Conservation (phyloP, 805 yeast species). For the Saturnispora bothae region DNA sequence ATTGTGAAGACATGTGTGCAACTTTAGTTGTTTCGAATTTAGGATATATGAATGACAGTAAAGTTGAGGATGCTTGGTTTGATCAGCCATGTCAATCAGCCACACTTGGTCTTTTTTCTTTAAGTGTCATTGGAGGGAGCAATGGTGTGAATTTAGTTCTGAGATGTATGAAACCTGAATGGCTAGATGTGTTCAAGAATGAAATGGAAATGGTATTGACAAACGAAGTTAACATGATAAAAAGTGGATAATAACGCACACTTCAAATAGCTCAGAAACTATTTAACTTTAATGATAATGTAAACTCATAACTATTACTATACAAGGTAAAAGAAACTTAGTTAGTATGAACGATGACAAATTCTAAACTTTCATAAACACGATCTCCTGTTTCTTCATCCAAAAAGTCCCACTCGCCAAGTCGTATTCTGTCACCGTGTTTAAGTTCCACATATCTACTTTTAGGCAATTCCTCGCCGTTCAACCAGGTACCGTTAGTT, state of each 20-base stretch:
- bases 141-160: constrained; percentile 8
- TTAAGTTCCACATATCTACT: constrained; percentile 20
- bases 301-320: constrained; percentile 6
- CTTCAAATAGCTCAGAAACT: too few relatives aligned
- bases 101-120: constrained; percentile 9
- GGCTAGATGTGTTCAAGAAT: constrained; percentile 8
- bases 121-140: constrained; percentile 10
- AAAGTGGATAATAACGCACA: too few relatives aligned
- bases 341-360: too few relatives aligned
- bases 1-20: constrained; percentile 12
- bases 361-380: constrained; percentile 13
- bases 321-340: too few relatives aligned
- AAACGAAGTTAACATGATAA: too few relatives aligned
- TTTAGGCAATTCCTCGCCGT: constrained; percentile 21
- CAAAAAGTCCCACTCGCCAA: constrained; percentile 18
- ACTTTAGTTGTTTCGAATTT: constrained; percentile 10
- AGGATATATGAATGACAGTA: constrained; percentile 2
- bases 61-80: constrained; percentile 3
- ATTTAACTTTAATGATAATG: too few relatives aligned
- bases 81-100: constrained; percentile 13
- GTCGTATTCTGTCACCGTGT: constrained; percentile 17
- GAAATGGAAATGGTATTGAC: constrained; percentile 3
- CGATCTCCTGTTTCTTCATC: constrained; percentile 1
- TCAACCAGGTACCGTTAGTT: constrained; percentile 24
- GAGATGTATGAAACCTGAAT: constrained; percentile 2